A percentile compares a stretch with the other conserved stretches of the same genome.
Evolutionary conservation across 495 filamentous ascomycete genomes (phyloP).

Genomic region (Filosporella fistucella): DNA sequence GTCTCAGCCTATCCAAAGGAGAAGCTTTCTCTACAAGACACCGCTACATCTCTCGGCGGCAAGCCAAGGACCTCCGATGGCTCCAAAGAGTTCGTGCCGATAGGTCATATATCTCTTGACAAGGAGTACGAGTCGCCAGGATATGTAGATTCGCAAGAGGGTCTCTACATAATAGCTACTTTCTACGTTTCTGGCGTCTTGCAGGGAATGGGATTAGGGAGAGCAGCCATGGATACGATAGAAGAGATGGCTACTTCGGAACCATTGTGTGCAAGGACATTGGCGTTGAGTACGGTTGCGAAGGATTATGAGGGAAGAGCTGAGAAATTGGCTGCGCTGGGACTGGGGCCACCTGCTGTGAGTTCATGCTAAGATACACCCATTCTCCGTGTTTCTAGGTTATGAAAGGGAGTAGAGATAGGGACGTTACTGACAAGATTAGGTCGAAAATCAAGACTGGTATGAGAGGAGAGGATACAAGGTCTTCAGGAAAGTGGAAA

Average conservation of each 20-base stretch:
- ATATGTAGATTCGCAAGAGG: slow-evolving; percentile 15
- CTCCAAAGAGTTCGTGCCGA: slow-evolving; percentile 27
- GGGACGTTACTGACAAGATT: not conserved
- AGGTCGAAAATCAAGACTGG: slow-evolving; percentile 42
- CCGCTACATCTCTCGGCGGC: slow-evolving; percentile 26
- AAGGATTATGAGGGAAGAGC: slow-evolving; percentile 21
- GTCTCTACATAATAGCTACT: slow-evolving; percentile 30
- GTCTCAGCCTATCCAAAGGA: slow-evolving; percentile 18
- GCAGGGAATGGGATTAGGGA: slow-evolving; percentile 31
- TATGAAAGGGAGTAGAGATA: not conserved
- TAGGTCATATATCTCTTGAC: slow-evolving; percentile 37
- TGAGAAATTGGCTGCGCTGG: slow-evolving; percentile 16
- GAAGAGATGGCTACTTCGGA: slow-evolving; percentile 27
- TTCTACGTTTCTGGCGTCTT: slow-evolving; percentile 34
- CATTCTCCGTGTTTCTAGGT: no score
- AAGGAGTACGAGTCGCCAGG: slow-evolving; percentile 24
- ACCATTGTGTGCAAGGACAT: slow-evolving; percentile 29
- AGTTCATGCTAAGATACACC: no score
- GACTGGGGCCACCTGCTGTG: slow-evolving; percentile 21
- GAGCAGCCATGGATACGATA: slow-evolving; percentile 31
- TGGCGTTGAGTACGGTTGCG: slow-evolving; percentile 31
- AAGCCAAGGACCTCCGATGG: slow-evolving; percentile 25
- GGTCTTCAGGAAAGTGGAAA: slow-evolving; percentile 28
- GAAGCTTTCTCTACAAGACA: slow-evolving; percentile 25
- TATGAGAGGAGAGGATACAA: slow-evolving; percentile 54